phyloP scores from a whole-genome alignment of 2,329 filamentous ascomycete genomes.

The Aspergillus ruber region DNA sequence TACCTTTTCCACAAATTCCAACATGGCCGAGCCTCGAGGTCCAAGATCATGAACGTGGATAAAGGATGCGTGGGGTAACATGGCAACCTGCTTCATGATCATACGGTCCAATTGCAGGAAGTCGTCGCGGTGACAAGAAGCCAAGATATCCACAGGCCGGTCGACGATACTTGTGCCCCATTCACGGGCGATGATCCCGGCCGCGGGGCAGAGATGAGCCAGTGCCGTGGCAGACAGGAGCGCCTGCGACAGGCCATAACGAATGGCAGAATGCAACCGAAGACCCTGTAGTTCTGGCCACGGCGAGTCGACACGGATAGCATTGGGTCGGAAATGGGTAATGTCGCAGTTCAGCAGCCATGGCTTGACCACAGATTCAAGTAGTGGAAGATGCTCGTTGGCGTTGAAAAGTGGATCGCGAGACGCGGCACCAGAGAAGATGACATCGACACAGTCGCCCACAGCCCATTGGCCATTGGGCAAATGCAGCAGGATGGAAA shows the following conservation, averaged over 20 bases:
- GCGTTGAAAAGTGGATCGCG: constrained; percentile 12
- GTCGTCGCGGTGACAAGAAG: constrained; percentile 13
- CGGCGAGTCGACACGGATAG: neutral
- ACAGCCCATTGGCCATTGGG: constrained; percentile 8
- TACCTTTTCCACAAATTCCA: constrained; percentile 10
- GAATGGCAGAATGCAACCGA: constrained; percentile 10
- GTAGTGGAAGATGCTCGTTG: constrained; percentile 8
- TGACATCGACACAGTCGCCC: constrained; percentile 15
- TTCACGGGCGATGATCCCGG: constrained; percentile 11
- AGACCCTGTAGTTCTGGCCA: constrained; percentile 1
- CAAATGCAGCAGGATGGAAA: constrained; percentile 11
- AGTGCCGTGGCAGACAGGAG: constrained; percentile 11
- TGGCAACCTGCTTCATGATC: constrained; percentile 13
- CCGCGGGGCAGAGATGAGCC: constrained; percentile 6
- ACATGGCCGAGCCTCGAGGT: constrained; percentile 1
- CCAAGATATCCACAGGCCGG: constrained; percentile 10
- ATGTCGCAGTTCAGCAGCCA: constrained; percentile 12
- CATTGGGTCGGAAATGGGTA: constrained; percentile 1
- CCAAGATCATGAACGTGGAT: constrained; percentile 12
- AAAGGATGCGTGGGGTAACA: constrained; percentile 14
- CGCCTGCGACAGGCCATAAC: constrained; percentile 11
- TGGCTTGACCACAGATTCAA: constrained; percentile 8
- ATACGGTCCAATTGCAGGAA: constrained; percentile 12
- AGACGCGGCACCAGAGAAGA: constrained; percentile 14
- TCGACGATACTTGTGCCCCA: constrained; percentile 6